Evolutionary conservation across 345 rosid genomes (phyloP), one percentile per base, ranked within the genome.

Genomic region (Rubroshorea leprosula): DNA sequence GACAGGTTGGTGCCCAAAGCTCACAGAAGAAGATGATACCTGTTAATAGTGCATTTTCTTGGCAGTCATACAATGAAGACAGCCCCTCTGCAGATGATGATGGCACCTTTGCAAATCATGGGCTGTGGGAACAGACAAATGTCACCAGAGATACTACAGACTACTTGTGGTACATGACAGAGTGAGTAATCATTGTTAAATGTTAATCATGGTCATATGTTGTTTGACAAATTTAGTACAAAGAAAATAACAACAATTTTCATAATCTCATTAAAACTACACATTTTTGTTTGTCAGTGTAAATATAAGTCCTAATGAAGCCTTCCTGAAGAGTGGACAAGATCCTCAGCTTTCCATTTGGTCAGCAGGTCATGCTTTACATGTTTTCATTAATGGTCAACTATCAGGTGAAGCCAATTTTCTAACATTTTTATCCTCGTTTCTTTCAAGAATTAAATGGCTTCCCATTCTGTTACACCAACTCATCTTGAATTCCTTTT

Each of bases 291-390:
- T 18, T 18, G 11, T 19, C 70, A 85, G 92, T 46, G 73, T 82
- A 22, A 54, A 78, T 39, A 62, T 82, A 44, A 72, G 71, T 49
- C 62, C 75, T 27, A 71, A 53, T 55, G 92, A 85, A 73, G 82
- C 75, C 15, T 85, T 78, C 58, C 47, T 85, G 75, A 85, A 68
- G 70, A 74, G 60, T 18, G 86, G 88, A 47, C 62, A 68, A 41
- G 60, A 74, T 60, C 92, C 92, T 0, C 61, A 69, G 64, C 97
- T 86, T 56, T 77, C 77, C 1, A 78, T 86, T 60, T 61, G 83
- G 29, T 92, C 99, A 58, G 96, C 97, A 54, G 99, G 99, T 22
- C 96, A 89, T 74, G 96, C 96, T 64, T 74, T 89, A 79, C 97
- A 89, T 73, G 85, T 89, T 66, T 89, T 93, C 39, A 60, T 86